These are phyloP conservation scores for Hyphodiscus hymeniophilus DNA, from an alignment of 495 filamentous ascomycete species.

Conservation along the genomic window DNA sequence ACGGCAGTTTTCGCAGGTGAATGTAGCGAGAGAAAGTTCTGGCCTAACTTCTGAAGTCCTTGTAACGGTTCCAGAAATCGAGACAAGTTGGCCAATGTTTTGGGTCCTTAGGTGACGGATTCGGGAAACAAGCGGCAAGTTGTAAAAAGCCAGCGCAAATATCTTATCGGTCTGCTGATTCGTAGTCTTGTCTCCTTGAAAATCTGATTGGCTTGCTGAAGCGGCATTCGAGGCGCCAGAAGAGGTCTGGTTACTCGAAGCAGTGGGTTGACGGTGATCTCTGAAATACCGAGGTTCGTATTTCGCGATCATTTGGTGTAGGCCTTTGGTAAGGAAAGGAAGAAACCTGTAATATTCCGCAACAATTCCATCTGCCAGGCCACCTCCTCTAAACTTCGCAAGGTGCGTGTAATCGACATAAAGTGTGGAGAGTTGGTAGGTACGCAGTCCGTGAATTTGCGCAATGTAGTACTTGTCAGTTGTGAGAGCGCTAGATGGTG, in stretches of 20 bases:
- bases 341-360: slow-evolving; percentile 91
- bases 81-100: slow-evolving; percentile 88
- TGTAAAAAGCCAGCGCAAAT: slow-evolving; percentile 93
- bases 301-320: slow-evolving; percentile 90
- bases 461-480: slow-evolving; percentile 95
- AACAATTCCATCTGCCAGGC: slow-evolving; percentile 74
- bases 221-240: slow-evolving; percentile 59
- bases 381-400: slow-evolving; percentile 56
- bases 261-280: slow-evolving; percentile 72
- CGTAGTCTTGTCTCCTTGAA: slow-evolving; percentile 58
- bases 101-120: slow-evolving; percentile 80
- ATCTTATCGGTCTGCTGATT: slow-evolving; percentile 96
- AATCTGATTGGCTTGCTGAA: slow-evolving; percentile 55
- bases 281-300: slow-evolving; percentile 91
- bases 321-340: slow-evolving; percentile 79
- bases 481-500: slow-evolving; percentile 62
- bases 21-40: slow-evolving; percentile 86
- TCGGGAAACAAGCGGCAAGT: slow-evolving; percentile 86
- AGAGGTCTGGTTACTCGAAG: slow-evolving; percentile 51
- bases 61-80: slow-evolving; percentile 93
- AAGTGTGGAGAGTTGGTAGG: slow-evolving; percentile 83
- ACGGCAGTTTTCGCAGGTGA: slow-evolving; percentile 81
- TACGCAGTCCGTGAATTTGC: slow-evolving; percentile 83
- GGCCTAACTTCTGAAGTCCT: slow-evolving; percentile 94
- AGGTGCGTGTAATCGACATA: slow-evolving; percentile 96